Evolutionary conservation across 2,329 filamentous ascomycete species (phyloP).

Genomic region (Stylonectria norvegica): DNA sequence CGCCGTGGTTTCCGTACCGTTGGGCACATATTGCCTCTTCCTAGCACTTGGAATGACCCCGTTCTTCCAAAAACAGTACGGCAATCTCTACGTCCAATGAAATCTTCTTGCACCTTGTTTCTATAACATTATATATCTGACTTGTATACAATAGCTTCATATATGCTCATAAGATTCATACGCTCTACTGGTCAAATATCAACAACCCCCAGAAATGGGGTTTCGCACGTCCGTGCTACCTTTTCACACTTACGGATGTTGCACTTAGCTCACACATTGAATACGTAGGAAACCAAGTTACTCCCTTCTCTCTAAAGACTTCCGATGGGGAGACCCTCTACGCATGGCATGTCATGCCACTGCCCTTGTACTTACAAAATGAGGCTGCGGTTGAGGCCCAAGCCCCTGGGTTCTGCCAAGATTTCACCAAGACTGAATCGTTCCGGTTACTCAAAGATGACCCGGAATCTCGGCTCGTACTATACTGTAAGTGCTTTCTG

Average conservation of each 20-base stretch:
- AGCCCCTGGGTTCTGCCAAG: constrained; percentile 44
- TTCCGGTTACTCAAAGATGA: constrained; percentile 63
- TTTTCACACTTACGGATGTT: background rate
- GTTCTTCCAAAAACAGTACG: constrained; percentile 74
- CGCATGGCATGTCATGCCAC: constrained; percentile 85
- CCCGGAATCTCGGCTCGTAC: constrained; percentile 58
- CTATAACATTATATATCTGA: constrained; percentile 9
- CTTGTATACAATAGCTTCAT: constrained; percentile 55
- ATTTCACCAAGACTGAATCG: constrained; percentile 55
- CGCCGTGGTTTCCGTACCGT: constrained; percentile 54
- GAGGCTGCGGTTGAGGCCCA: constrained; percentile 59
- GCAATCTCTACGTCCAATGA: too few species aligned
- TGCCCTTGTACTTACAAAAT: constrained; percentile 71
- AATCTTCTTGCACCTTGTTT: background rate
- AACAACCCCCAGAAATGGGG: constrained; percentile 79
- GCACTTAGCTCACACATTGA: constrained; percentile 6
- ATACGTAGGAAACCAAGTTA: constrained; percentile 73
- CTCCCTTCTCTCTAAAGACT: constrained; percentile 74
- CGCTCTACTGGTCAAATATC: constrained; percentile 67
- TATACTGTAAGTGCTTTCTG: constrained; percentile 53
- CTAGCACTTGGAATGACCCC: constrained; percentile 65
- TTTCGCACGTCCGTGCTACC: constrained; percentile 62
- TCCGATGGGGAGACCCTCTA: constrained; percentile 75
- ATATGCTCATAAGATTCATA: constrained; percentile 79
- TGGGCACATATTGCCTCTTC: constrained; percentile 64